A percentile compares a stretch with the other conserved stretches of the same genome.
phyloP scores from a whole-genome alignment of 495 filamentous ascomycete species.

The Podospora anserina region DNA sequence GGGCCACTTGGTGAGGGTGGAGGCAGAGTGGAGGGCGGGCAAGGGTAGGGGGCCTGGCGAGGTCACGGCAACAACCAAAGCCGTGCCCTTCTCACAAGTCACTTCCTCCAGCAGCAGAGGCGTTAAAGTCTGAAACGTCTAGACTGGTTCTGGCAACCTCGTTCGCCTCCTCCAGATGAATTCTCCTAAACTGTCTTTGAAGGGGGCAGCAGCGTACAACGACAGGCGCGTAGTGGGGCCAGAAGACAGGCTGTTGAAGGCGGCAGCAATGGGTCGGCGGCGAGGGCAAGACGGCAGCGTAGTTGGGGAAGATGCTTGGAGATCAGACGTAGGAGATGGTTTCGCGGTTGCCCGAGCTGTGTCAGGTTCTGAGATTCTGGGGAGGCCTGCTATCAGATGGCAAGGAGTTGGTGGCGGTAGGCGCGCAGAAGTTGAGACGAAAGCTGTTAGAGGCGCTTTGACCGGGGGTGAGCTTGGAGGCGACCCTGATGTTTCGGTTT shows the following conservation, averaged over 20 bases:
- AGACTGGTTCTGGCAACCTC: neutral
- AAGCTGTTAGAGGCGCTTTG: conserved; percentile 43
- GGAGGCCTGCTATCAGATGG: conserved; percentile 35
- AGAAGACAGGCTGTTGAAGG: neutral
- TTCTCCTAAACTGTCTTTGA: neutral
- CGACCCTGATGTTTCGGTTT: conserved; percentile 39
- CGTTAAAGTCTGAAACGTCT: conserved; percentile 12
- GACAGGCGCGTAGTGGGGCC: neutral
- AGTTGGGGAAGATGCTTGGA: conserved; percentile 19
- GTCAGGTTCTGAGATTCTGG: conserved; percentile 34
- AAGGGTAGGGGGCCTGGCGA: conserved; percentile 10
- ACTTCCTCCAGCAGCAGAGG: neutral
- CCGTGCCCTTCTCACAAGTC: conserved; percentile 10
- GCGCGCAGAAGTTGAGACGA: conserved; percentile 42
- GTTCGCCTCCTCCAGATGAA: neutral
- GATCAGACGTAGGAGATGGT: conserved; percentile 39
- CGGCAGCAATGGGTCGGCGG: conserved; percentile 10
- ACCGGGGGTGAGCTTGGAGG: conserved; percentile 28
- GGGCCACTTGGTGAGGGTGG: neutral
- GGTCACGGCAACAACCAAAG: conserved; percentile 12
- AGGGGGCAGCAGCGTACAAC: neutral
- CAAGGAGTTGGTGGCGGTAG: conserved; percentile 24
- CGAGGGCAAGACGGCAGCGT: conserved; percentile 4
- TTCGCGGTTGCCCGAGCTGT: conserved; percentile 40
- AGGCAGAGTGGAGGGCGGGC: neutral